Evolutionary conservation across 768 basidiomycete species (phyloP).

Genomic region (Serendipita sp.): DNA sequence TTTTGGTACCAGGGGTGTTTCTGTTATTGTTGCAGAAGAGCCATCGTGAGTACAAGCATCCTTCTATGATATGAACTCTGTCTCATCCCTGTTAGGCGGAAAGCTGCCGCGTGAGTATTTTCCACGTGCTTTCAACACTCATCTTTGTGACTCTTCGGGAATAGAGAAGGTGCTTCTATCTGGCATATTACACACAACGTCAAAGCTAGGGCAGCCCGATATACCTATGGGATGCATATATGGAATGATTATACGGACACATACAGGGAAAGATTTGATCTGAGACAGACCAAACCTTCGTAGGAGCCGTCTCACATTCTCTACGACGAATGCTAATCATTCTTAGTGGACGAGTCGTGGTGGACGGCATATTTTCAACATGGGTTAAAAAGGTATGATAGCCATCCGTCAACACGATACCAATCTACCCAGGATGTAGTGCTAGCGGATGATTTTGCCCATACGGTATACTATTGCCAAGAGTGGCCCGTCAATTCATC

Average conservation of each 20-base stretch:
- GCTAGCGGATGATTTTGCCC: neutral
- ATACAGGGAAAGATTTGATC: neutral
- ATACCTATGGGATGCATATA: neutral
- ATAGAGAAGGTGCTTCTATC: neutral
- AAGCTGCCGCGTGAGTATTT: neutral
- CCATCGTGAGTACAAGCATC: neutral
- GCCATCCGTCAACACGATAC: neutral
- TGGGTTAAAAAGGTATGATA: neutral
- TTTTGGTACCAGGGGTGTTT: neutral
- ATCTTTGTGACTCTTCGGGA: neutral
- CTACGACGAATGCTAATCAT: neutral
- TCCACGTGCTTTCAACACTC: neutral
- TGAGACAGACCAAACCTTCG: neutral
- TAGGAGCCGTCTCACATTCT: no score
- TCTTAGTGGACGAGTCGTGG: neutral
- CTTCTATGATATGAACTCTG: neutral
- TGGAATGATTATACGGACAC: neutral
- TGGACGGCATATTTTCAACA: neutral
- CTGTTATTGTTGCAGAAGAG: neutral
- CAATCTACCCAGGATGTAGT: neutral
- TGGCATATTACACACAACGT: constrained; percentile 2
- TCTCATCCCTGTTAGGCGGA: neutral
- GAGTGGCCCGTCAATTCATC: neutral
- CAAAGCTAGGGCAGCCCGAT: neutral
- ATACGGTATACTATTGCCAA: neutral